Percentiles rank a stretch among this genome's conserved stretches.
Conservation (phyloP, 306 rosid genomes). For the Canavalia ensiformis region DNA sequence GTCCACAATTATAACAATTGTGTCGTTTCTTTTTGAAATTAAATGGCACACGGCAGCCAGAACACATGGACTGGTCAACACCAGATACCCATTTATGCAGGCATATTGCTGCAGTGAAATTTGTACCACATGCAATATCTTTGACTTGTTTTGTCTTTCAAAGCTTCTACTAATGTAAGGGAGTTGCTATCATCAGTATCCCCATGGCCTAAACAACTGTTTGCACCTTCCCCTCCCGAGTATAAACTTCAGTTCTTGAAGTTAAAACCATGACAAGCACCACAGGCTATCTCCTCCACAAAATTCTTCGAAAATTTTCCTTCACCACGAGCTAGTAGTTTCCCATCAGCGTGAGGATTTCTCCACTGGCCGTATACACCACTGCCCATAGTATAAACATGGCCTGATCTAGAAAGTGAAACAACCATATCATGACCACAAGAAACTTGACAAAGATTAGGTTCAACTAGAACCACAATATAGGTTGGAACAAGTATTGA, state of each 20-base stretch:
- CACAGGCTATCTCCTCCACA: too few species aligned
- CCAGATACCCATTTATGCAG: too few species aligned
- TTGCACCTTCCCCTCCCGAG: conserved; percentile 99
- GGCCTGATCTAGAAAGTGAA: conserved; percentile 89
- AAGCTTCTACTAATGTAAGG: too few species aligned
- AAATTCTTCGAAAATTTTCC: conserved; percentile 85
- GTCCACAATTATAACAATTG: too few species aligned
- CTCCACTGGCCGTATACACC: conserved; percentile 97
- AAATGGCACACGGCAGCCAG: too few species aligned
- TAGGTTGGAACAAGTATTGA: conserved; percentile 97
- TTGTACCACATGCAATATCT: too few species aligned
- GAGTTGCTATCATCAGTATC: too few species aligned
- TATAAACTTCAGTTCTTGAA: conserved; percentile 92
- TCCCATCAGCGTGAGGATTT: conserved; percentile 90
- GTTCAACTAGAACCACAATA: conserved; percentile 87
- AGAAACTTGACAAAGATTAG: conserved; percentile 88
- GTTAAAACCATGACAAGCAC: conserved; percentile 95
- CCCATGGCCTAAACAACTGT: too few species aligned
- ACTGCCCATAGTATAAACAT: conserved; percentile 97
- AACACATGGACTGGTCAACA: too few species aligned
- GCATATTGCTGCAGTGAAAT: too few species aligned
- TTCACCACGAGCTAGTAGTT: conserved; percentile 79
- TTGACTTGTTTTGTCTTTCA: too few species aligned
- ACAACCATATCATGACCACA: conserved; percentile 96
- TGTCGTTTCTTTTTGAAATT: too few species aligned